phyloP scores from a whole-genome alignment of 2,329 filamentous ascomycete species.

The Dactylonectria estremocensis region DNA sequence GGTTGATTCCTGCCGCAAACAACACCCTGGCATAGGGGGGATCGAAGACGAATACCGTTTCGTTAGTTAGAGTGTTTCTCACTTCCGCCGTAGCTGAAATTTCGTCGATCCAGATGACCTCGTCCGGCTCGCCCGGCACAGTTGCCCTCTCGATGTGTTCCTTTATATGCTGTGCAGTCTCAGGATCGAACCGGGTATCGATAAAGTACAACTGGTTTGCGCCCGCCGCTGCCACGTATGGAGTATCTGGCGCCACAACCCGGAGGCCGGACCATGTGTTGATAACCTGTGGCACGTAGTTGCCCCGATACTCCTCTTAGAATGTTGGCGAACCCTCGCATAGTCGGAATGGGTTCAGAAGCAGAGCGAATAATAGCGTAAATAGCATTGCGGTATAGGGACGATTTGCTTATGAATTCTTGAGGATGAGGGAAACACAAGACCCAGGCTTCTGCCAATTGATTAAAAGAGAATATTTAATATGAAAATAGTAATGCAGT shows the following conservation, averaged over 20 bases:
- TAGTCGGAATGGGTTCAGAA: background rate
- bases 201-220: background rate
- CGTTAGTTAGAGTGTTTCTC: background rate
- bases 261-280: background rate
- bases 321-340: background rate
- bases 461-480: background rate
- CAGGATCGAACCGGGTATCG: conserved; percentile 2
- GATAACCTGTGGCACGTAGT: background rate
- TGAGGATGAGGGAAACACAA: background rate
- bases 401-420: background rate
- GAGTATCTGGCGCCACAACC: conserved; percentile 4
- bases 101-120: background rate
- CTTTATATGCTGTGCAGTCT: background rate
- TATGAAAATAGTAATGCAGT: no score
- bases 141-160: background rate
- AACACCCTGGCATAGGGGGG: background rate
- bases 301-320: background rate
- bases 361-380: background rate
- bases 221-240: conserved; percentile 2
- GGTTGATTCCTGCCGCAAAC: background rate
- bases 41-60: conserved; percentile 1
- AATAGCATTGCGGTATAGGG: background rate
- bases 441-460: background rate
- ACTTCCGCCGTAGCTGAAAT: background rate
- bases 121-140: background rate